phyloP scores from a whole-genome alignment of 495 filamentous ascomycete genomes.

The Podospora tetraspora region DNA sequence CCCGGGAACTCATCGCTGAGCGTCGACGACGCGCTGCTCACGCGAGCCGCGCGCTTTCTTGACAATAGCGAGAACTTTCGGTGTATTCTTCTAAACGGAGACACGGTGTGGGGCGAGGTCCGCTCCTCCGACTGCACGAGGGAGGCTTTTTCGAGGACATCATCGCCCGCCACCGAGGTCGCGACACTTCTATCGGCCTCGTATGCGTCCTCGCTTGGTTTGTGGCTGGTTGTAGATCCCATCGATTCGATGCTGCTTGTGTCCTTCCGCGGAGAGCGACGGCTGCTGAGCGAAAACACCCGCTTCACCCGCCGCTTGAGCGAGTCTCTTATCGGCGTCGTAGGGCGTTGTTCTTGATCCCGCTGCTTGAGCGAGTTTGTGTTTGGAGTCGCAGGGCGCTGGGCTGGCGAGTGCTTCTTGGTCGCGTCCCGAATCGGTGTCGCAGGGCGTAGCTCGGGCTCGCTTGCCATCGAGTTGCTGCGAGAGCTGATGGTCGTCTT shows the following conservation, averaged over 20 bases:
- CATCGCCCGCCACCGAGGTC: conserved; percentile 10
- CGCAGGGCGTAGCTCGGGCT: not conserved
- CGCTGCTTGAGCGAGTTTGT: not conserved
- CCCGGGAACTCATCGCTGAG: conserved; percentile 18
- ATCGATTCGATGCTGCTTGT: not conserved
- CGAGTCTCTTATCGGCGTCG: conserved; percentile 3
- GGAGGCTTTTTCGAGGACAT: not conserved
- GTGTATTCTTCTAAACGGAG: conserved; percentile 12
- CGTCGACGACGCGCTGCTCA: conserved; percentile 22
- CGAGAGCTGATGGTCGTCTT: not conserved
- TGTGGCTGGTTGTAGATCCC: conserved; percentile 8
- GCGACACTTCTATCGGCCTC: conserved; percentile 6
- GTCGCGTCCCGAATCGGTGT: not conserved
- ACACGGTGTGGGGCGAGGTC: not conserved
- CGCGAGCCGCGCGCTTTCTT: conserved; percentile 13
- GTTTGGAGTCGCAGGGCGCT: conserved; percentile 6
- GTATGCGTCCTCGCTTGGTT: not conserved
- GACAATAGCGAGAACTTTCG: conserved; percentile 21
- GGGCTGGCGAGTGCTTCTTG: conserved; percentile 3
- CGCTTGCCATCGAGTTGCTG: not conserved
- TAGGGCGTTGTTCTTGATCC: not conserved
- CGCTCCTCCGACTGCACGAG: not conserved
- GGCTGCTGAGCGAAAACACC: conserved; percentile 8
- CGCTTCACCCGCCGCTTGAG: conserved; percentile 2
- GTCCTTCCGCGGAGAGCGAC: not conserved